Evolutionary conservation across 805 yeast genomes (phyloP), one percentile per base, ranked within the genome.

Genomic region (Deakozyma indianensis): DNA sequence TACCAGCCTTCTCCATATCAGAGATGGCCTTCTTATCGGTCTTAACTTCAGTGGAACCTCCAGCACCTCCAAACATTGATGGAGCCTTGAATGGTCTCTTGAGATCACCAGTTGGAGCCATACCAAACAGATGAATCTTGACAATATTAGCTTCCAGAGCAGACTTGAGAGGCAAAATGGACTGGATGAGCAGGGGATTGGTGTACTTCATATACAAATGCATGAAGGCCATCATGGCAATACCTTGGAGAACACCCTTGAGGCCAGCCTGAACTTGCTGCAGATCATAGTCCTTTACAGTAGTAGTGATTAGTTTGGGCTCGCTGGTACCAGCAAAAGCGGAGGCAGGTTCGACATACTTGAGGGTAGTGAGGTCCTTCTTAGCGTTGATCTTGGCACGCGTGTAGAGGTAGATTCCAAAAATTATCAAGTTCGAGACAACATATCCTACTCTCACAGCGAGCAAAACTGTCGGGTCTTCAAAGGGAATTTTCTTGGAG

Each of bases 201-300:
- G 96, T 87, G 74, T 86, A 92, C 68, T 86, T 83, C 94, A 92
- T 78, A 78, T 90, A 90, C 51, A 92, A 60, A 67, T 92, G 98
- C 97, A 90, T 88, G 79, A 90, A 83, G 22, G 82, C 94, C 88
- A 92, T 88, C 95, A 92, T 86, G 57, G 94, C 96, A 55, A 88
- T 62, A 52, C 94, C 83, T 51, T 94, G 83, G 73, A 81, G 79
- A 54, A 86, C 75, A 52, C 94, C 77, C 67, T 83, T 86, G 65
- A 88, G 74, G 49, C 86, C 79, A 44, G 76, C 50, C 64, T 83
- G 78, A 50, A 90, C 74, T 70, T 90, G 96, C 61, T 78, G 74
- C 63, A 88, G 75, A 66, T 92, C 98, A 71, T 92, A 92, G 56
- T 92, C 96, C 71, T 78, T 85, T 53, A 87, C 86, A 45, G 97